Evolutionary conservation across 2,329 filamentous ascomycete genomes (phyloP), one percentile per base, ranked within the genome.

Genomic region (Lachnellula suecica): DNA sequence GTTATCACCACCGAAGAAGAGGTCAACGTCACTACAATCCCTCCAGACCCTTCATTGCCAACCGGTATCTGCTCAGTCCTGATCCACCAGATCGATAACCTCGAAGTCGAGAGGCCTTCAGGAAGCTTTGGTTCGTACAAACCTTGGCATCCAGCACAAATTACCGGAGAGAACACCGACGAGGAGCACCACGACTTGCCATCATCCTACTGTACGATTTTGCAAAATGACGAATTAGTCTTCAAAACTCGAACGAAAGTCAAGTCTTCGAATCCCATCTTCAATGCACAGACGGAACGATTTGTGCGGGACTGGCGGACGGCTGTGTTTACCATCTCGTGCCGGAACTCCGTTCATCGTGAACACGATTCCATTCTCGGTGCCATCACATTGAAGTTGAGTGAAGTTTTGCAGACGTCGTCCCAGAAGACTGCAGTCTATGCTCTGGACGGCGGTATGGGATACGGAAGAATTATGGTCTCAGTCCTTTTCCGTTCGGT

Each of bases 161-260:
- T 59, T 19, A 56, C 56, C 19, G 56, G 56, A 15, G 56, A 59
- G n/a, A 59, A 59, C 17, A 59, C 56, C 1, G 56, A 59, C 23
- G 56, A 59, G 35, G 56, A 59, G 29, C 40, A 38, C 2, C 48
- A 59, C 13, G 51, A 56, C 38, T 41, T 56, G 11, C 56, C 56
- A 20, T 59, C 56, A 17, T 59, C 56, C 5, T 59, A 59, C 29
- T 59, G 56, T 40, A 56, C 56, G 1, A 52, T 59, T 23, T 29
- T 59, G 17, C 56, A 59, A 46, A 55, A 54, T 20, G 56, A 59
- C 31, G 56, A 59, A 29, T 35, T 59, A 15, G 56, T 56, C 4
- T 59, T 59, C 51, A 56, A 53, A 29, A 59, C 56, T 6, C 49
- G 56, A 25, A 59, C 56, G 1, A 59, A 59, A 29, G 56, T 59